Evolutionary conservation across 805 yeast species (phyloP).

Genomic region (Spathaspora sp.): DNA sequence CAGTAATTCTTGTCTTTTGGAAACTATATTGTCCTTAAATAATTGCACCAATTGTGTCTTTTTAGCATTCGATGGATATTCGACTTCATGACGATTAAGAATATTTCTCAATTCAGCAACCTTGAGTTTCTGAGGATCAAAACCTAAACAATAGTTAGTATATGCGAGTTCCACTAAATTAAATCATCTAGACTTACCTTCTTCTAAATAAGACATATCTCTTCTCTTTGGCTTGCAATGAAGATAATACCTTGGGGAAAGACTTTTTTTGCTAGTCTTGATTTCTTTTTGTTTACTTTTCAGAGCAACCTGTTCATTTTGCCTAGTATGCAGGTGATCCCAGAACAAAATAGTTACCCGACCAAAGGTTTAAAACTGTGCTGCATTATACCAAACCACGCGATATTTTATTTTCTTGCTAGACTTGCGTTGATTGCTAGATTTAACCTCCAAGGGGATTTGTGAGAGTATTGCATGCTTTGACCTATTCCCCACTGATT

Average conservation of each 20-base stretch:
- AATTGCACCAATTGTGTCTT: constrained; percentile 62
- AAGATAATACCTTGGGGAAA: background rate
- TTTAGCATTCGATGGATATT: constrained; percentile 58
- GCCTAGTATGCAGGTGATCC: too few relatives aligned
- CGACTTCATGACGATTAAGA: constrained; percentile 59
- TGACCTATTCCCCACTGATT: too few relatives aligned
- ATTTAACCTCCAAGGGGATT: too few relatives aligned
- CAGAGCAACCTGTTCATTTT: too few relatives aligned
- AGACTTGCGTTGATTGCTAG: too few relatives aligned
- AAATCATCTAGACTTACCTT: background rate
- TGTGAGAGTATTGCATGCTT: too few relatives aligned
- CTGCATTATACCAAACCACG: too few relatives aligned
- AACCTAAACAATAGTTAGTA: constrained; percentile 17
- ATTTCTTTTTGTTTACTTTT: background rate
- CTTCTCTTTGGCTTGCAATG: background rate
- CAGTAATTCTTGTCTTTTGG: constrained; percentile 43
- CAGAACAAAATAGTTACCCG: too few relatives aligned
- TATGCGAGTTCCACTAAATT: background rate
- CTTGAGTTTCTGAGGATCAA: constrained; percentile 62
- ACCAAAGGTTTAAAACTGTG: too few relatives aligned
- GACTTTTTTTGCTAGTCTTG: background rate
- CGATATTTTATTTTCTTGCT: too few relatives aligned
- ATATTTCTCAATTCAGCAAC: constrained; percentile 70
- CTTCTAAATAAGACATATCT: constrained; percentile 1
- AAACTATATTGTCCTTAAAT: constrained; percentile 53